Evolutionary conservation across 192 early-diverging fungal genomes (phyloP).

Genomic region (Lobosporangium transversale): DNA sequence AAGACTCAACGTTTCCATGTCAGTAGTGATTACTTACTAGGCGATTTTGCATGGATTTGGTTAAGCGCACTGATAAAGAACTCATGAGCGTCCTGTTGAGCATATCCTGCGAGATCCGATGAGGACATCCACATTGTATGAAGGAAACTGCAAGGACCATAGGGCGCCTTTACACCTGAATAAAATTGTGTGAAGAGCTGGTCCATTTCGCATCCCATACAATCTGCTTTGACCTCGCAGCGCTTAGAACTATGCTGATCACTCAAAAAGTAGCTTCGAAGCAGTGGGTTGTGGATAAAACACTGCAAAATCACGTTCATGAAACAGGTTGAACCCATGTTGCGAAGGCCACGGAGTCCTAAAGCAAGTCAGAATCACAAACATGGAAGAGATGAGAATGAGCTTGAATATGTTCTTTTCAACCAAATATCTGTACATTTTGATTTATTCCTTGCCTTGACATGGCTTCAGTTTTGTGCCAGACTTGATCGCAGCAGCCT

Average conservation of each 20-base stretch:
- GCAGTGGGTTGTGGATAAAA: slow-evolving; percentile 90
- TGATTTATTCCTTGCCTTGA: slow-evolving; percentile 56
- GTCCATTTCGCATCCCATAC: slow-evolving; percentile 96
- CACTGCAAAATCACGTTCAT: slow-evolving; percentile 95
- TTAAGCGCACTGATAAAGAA: slow-evolving; percentile 93
- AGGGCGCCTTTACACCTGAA: slow-evolving; percentile 74
- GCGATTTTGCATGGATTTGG: slow-evolving; percentile 78
- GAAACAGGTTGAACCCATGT: slow-evolving; percentile 96
- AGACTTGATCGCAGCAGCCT: slow-evolving; percentile 60
- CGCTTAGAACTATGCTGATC: slow-evolving; percentile 81
- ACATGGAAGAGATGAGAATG: too few species aligned
- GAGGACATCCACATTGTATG: slow-evolving; percentile 91
- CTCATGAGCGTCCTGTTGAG: slow-evolving; percentile 98
- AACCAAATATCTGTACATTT: too few species aligned
- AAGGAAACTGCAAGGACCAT: slow-evolving; percentile 85
- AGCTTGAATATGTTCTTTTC: too few species aligned
- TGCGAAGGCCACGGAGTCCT: slow-evolving; percentile 88
- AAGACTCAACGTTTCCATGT: background rate
- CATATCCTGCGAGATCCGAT: slow-evolving; percentile 88
- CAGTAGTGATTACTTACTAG: too few species aligned
- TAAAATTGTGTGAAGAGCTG: slow-evolving; percentile 82
- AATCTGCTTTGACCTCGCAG: slow-evolving; percentile 70
- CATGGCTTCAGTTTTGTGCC: slow-evolving; percentile 58
- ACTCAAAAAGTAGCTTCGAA: slow-evolving; percentile 91
- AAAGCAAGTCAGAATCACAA: too few species aligned